Percentiles rank a stretch among this genome's conserved stretches.
These are phyloP conservation scores for Eimeria praecox DNA, from an alignment of 169 alveolate species.

Conservation along the genomic window DNA sequence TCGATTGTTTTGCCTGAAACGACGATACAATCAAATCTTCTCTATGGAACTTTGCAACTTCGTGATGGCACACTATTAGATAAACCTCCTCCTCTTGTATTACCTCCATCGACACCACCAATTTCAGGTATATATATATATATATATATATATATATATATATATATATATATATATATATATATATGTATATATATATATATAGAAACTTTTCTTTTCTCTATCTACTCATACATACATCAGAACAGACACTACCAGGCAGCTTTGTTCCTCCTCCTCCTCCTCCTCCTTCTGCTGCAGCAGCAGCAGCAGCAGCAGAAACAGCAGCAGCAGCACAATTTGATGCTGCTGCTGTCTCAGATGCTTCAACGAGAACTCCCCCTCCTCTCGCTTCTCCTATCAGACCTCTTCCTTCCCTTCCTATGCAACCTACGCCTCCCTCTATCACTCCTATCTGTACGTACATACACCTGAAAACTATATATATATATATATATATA, in stretches of 20 bases:
- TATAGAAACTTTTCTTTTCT: too few relatives aligned
- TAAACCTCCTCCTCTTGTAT: not conserved
- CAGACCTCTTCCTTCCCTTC: not conserved
- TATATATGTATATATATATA: too few relatives aligned
- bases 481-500: too few relatives aligned
- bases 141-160: too few relatives aligned
- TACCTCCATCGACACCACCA: not conserved
- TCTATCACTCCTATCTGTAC: too few relatives aligned
- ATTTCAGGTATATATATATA: too few relatives aligned
- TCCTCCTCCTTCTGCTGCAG: not conserved
- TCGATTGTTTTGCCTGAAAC: not conserved
- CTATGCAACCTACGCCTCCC: too few relatives aligned
- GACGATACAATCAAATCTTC: not conserved
- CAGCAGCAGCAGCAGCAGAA: not conserved
- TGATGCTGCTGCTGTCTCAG: not conserved
- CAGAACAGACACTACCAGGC: too few relatives aligned
- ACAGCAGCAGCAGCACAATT: not conserved
- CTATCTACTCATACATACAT: too few relatives aligned
- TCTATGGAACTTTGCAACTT: constrained; percentile 31
- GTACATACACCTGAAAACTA: too few relatives aligned
- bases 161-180: too few relatives aligned
- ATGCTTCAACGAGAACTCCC: not conserved
- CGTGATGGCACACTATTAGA: constrained; percentile 5
- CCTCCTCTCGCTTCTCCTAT: not conserved
- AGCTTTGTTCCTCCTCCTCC: not conserved